These are phyloP conservation scores for Angophora floribunda DNA, from an alignment of 345 rosid species.

Conservation along the genomic window DNA sequence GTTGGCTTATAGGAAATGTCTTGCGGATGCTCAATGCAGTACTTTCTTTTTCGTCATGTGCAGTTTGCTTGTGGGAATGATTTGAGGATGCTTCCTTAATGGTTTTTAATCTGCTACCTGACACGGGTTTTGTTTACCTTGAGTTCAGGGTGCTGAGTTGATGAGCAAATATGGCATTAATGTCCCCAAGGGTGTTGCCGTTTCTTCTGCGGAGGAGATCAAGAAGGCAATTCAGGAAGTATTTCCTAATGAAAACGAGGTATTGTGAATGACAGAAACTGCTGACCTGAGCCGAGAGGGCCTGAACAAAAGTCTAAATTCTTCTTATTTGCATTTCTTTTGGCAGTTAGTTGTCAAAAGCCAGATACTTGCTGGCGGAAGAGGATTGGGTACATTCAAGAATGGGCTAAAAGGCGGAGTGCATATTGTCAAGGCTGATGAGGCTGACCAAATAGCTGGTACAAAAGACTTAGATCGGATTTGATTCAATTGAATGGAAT, in stretches of 20 bases:
- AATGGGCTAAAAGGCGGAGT: conserved; percentile 94
- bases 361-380: conserved; percentile 97
- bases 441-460: conserved; percentile 83
- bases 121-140: neutral
- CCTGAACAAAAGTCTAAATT: neutral
- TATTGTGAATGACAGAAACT: neutral
- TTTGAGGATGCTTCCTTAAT: neutral
- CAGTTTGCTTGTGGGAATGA: neutral
- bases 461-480: neutral
- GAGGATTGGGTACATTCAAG: conserved; percentile 91
- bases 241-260: conserved; percentile 76
- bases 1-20: neutral
- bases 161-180: conserved; percentile 89
- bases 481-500: neutral
- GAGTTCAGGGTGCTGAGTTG: conserved; percentile 76
- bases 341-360: conserved; percentile 93
- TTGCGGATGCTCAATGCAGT: neutral
- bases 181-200: conserved; percentile 90
- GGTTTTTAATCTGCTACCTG: neutral
- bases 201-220: conserved; percentile 54
- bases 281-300: neutral
- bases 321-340: neutral
- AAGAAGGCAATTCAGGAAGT: conserved; percentile 43
- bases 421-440: conserved; percentile 74
- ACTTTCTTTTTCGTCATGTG: neutral